Base-by-base conservation (phyloP, 257 asterid genomes). In the Cinchona pubescens region DNA sequence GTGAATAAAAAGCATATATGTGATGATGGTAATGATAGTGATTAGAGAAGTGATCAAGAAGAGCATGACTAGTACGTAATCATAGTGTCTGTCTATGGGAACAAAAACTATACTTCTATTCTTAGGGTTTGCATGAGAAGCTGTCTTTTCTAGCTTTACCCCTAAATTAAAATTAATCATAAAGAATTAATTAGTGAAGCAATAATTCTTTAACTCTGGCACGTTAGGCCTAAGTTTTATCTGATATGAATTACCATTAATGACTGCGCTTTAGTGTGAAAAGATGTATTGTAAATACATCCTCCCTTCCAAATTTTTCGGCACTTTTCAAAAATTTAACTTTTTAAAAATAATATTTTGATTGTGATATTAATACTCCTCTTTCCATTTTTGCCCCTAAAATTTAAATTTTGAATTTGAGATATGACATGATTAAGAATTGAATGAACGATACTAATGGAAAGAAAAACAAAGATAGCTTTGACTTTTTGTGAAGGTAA, bases 31-130 rank as follows among this genome's bases (percentile, higher is more conserved):
- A 55, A 49, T 43, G 69, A 67, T 73, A 63, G 64, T 76, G 74
- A 75, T 73, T 79, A 70, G 45, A 11, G 8, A 70, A 43, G 53
- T 40, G 46, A 78, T 74, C 46, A 65, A 71, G 77, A 43, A 62
- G 51, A 51, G 81, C 83, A 79, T 82, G 86, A 75, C 74, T 23
- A 60, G 32, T 63, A 8, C 27, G 8, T 73, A 69, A 83, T 79
- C 70, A 79, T 83, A 5, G 19, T 76, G 80, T 76, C 80, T 75
- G 74, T 74, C 75, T 35, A 60, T 13, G 46, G 71, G 67, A 62
- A 69, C 61, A 48, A 65, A 75, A 61, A 46, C 37, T 27, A 81
- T 73, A 58, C 79, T 74, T 66, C 72, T 30, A 64, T 72, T 67
- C 27, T n/a, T 40, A 34, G 51, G 71, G 76, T 69, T 76, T 68